phyloP scores from a whole-genome alignment of 257 asterid genomes.

The Datura wrightii region DNA sequence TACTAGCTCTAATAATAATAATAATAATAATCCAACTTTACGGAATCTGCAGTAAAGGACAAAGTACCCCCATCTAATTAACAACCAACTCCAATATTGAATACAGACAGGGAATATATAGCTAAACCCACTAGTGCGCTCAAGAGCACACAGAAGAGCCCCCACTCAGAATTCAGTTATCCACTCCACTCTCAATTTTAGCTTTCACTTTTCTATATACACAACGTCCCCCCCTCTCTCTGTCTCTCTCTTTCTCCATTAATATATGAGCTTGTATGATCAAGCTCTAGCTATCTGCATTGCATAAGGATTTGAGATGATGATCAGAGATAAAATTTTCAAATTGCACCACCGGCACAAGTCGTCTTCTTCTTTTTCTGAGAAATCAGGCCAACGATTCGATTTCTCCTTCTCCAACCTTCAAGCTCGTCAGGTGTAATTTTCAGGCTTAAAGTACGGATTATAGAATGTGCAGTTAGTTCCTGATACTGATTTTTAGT shows the following conservation, averaged over 20 bases:
- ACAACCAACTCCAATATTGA: neutral
- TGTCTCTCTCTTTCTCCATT: neutral
- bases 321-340: constrained; percentile 54
- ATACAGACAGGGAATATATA: neutral
- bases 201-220: neutral
- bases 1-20: no score
- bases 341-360: constrained; percentile 48
- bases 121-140: neutral
- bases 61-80: neutral
- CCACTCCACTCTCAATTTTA: neutral
- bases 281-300: neutral
- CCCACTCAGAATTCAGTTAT: constrained; percentile 24
- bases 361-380: constrained; percentile 40
- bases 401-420: constrained; percentile 52
- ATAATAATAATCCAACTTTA: no score
- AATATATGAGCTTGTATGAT: neutral
- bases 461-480: neutral
- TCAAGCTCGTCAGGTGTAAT: constrained; percentile 43
- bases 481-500: neutral
- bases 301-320: constrained; percentile 10
- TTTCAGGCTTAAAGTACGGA: neutral
- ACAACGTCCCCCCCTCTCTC: no score
- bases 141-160: neutral
- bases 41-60: neutral
- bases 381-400: constrained; percentile 46